Evolutionary conservation across 2,329 filamentous ascomycete genomes (phyloP).

Genomic region (Lecanoromycetidae sp.): DNA sequence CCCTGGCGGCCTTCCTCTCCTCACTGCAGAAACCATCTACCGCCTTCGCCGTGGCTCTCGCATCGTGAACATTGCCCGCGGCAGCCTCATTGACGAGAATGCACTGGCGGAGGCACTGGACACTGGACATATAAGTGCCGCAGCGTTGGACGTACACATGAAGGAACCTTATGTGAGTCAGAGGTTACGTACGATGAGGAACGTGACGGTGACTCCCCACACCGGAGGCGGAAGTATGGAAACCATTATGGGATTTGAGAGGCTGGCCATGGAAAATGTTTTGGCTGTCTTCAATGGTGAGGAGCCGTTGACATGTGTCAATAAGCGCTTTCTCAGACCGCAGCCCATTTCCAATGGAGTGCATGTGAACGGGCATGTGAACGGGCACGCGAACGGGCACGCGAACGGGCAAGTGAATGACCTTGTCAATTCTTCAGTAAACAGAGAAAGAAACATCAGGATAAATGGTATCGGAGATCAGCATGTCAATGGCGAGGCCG

Average conservation of each 20-base stretch:
- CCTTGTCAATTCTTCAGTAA: too few species aligned
- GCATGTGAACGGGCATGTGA: neutral
- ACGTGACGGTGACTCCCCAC: conserved; percentile 65
- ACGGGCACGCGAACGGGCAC: neutral
- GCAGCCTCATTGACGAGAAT: conserved; percentile 68
- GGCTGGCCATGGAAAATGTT: conserved; percentile 62
- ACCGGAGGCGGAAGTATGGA: conserved; percentile 65
- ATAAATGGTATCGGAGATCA: too few species aligned
- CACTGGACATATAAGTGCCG: conserved; percentile 55
- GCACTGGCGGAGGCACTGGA: conserved; percentile 65
- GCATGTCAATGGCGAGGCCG: too few species aligned
- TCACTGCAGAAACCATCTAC: conserved; percentile 53
- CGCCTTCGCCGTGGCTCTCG: conserved; percentile 70
- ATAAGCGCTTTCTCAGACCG: conserved; percentile 3
- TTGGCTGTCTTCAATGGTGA: conserved; percentile 40
- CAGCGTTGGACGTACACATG: conserved; percentile 71
- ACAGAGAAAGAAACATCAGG: too few species aligned
- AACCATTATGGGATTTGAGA: conserved; percentile 52
- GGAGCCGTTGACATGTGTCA: conserved; percentile 16
- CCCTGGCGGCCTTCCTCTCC: conserved; percentile 3
- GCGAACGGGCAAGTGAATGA: neutral
- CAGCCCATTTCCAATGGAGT: neutral
- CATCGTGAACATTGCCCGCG: conserved; percentile 71
- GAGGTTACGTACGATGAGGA: conserved; percentile 55
- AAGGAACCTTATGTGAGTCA: conserved; percentile 66